These are phyloP conservation scores for Penicillium sp. DNA, from an alignment of 2,329 filamentous ascomycete genomes.

Conservation along the genomic window DNA sequence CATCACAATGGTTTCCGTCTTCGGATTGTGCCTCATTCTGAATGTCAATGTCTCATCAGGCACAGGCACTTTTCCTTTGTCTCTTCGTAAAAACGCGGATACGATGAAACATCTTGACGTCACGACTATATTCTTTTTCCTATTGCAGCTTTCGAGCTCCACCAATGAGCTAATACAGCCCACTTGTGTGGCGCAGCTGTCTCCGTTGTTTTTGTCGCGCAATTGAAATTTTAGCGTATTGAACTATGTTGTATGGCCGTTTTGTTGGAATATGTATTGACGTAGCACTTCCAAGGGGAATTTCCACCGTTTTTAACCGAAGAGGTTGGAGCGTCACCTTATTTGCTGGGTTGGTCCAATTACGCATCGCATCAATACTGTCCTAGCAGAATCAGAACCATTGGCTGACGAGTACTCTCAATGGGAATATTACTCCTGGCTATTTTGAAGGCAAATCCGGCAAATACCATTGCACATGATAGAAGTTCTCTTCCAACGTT, in stretches of 20 bases:
- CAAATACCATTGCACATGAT: neutral
- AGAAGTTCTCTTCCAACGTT: neutral
- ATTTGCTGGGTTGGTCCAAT: neutral
- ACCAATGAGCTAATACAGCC: constrained; percentile 17
- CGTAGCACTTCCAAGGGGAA: neutral
- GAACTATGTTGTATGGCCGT: neutral
- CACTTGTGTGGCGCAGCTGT: constrained; percentile 24
- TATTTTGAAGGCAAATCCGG: neutral
- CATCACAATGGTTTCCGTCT: neutral
- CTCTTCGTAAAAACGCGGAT: constrained; percentile 3
- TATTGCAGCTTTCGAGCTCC: constrained; percentile 5
- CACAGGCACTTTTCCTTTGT: constrained; percentile 5
- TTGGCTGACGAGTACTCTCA: neutral
- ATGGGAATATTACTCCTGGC: neutral
- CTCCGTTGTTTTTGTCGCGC: neutral
- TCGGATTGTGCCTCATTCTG: constrained; percentile 10
- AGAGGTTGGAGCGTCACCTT: neutral
- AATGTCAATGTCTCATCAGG: constrained; percentile 15
- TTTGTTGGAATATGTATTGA: neutral
- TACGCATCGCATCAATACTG: neutral
- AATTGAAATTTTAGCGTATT: constrained; percentile 1
- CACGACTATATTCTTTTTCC: constrained; percentile 19
- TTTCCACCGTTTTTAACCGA: neutral
- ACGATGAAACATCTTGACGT: constrained; percentile 24
- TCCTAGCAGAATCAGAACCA: neutral